phyloP scores from a whole-genome alignment of 2,329 filamentous ascomycete species.

The Venturia carpophila region DNA sequence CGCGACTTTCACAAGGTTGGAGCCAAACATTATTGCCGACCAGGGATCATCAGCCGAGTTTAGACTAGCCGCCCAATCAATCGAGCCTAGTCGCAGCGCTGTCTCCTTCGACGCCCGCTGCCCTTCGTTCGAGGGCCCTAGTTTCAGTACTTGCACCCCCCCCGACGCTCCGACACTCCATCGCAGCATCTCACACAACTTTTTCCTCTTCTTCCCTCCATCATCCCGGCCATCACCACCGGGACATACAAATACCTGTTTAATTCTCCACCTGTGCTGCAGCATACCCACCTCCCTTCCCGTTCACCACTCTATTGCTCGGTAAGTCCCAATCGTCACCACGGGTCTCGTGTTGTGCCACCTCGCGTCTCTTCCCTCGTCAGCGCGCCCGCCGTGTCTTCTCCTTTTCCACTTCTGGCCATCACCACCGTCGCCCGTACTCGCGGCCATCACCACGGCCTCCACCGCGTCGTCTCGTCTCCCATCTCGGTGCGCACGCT shows the following conservation, averaged over 20 bases:
- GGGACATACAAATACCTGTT: slow-evolving; percentile 11
- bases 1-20: slow-evolving; percentile 10
- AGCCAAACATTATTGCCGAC: slow-evolving; percentile 3
- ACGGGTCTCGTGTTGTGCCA: slow-evolving; percentile 3
- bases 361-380: slow-evolving; percentile 15
- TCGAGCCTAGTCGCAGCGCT: background rate
- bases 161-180: slow-evolving; percentile 11
- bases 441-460: background rate
- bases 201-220: slow-evolving; percentile 10
- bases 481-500: slow-evolving; percentile 6
- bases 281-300: background rate
- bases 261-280: slow-evolving; percentile 13
- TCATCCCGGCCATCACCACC: slow-evolving; percentile 7
- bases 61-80: slow-evolving; percentile 14
- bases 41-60: slow-evolving; percentile 6
- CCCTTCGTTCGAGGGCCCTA: background rate
- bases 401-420: slow-evolving; percentile 15
- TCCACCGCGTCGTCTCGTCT: slow-evolving; percentile 11
- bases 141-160: background rate
- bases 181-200: slow-evolving; percentile 6
- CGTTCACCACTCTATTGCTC: background rate
- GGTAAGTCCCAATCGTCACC: background rate
- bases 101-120: background rate
- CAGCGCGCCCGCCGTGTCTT: slow-evolving; percentile 11
- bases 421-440: slow-evolving; percentile 11